phyloP scores from a whole-genome alignment of 2,329 filamentous ascomycete species.

The Colletotrichum costaricense region DNA sequence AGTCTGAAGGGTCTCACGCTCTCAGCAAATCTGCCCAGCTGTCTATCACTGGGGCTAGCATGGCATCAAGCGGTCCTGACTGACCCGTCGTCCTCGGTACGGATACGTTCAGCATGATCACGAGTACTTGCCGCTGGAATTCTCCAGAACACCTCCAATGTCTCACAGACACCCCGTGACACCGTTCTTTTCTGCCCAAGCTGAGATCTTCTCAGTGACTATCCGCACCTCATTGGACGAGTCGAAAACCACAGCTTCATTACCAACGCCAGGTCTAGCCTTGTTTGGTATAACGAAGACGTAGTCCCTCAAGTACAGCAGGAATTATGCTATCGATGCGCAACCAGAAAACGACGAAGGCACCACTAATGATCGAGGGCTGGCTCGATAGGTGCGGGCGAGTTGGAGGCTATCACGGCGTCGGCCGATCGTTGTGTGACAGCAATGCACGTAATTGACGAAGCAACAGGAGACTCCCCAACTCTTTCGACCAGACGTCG shows the following conservation, averaged over 20 bases:
- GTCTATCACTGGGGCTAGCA: background rate
- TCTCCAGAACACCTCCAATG: constrained; percentile 13
- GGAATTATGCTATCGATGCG: background rate
- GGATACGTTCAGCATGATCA: background rate
- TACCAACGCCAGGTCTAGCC: constrained; percentile 16
- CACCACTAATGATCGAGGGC: constrained; percentile 7
- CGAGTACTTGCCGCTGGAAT: constrained; percentile 2
- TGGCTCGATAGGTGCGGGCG: constrained; percentile 27
- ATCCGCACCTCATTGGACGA: background rate
- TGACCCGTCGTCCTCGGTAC: background rate
- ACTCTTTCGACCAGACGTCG: background rate
- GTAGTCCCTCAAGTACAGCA: background rate
- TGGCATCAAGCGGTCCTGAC: background rate
- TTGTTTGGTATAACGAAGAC: constrained; percentile 3
- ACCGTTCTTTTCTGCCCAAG: constrained; percentile 6
- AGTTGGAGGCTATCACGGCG: constrained; percentile 16
- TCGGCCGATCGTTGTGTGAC: constrained; percentile 14
- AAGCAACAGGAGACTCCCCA: background rate
- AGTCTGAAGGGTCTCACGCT: background rate
- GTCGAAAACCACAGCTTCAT: background rate
- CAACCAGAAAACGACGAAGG: constrained; percentile 13
- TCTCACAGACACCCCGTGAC: constrained; percentile 4
- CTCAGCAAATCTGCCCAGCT: background rate
- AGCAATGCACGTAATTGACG: background rate
- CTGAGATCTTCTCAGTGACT: background rate